phyloP scores from a whole-genome alignment of 768 basidiomycete genomes.

The Mycena olivaceomarginata region DNA sequence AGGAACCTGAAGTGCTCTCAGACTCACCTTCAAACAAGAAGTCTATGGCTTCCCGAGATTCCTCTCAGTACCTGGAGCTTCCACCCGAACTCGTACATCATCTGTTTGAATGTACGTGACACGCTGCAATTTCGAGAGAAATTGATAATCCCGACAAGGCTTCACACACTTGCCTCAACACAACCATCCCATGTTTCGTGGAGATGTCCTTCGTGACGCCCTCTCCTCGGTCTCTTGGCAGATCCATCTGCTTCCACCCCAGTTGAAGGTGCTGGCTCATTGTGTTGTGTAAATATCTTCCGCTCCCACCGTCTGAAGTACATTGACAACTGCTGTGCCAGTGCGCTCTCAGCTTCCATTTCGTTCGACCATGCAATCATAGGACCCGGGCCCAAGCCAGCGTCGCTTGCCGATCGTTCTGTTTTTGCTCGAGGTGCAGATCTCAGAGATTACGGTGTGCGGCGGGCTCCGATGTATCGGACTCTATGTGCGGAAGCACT shows the following conservation, averaged over 20 bases:
- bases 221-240: constrained; percentile 24
- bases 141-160: background rate
- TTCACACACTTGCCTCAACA: constrained; percentile 1
- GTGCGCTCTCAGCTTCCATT: constrained; percentile 24
- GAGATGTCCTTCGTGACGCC: background rate
- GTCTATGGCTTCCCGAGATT: background rate
- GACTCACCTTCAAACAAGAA: background rate
- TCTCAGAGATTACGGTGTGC: constrained; percentile 13
- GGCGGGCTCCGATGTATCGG: constrained; percentile 15
- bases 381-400: constrained; percentile 20
- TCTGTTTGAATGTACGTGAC: constrained; percentile 18
- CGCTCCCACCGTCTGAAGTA: background rate
- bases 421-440: constrained; percentile 20
- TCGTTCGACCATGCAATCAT: constrained; percentile 10
- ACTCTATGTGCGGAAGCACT: constrained; percentile 4
- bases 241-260: constrained; percentile 19
- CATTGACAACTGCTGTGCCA: background rate
- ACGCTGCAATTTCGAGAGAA: background rate
- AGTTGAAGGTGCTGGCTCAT: constrained; percentile 19
- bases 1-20: background rate
- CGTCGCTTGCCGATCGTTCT: constrained; percentile 21
- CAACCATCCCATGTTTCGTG: constrained; percentile 15
- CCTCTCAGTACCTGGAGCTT: background rate
- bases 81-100: constrained; percentile 28
- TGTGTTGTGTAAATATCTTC: background rate